Conservation (phyloP, 2,329 filamentous ascomycete species). For the Penicillium polonicum region DNA sequence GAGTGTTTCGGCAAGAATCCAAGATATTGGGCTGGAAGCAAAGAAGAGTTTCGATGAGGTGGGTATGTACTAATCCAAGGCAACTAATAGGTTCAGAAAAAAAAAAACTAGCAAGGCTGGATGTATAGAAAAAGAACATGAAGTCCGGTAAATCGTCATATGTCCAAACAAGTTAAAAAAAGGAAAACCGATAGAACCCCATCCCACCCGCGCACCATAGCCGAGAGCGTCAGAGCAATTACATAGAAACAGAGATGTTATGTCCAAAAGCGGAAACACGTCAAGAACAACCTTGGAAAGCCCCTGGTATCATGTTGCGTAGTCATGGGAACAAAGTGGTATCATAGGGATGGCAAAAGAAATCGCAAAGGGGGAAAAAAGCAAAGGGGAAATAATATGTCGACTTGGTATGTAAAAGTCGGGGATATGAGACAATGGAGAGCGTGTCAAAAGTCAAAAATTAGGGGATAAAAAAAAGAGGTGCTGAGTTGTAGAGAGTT, state of each 20-base stretch:
- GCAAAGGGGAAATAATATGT: too few species aligned
- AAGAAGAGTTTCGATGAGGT: not conserved
- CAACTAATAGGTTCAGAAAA: not conserved
- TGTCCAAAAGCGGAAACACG: slow-evolving; percentile 22
- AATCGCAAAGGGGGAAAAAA: slow-evolving; percentile 14
- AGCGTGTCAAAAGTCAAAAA: slow-evolving; percentile 1
- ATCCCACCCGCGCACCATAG: slow-evolving; percentile 16
- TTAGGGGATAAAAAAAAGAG: not conserved
- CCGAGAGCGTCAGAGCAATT: slow-evolving; percentile 20
- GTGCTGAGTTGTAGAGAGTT: not conserved
- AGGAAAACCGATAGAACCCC: not conserved
- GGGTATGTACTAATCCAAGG: not conserved
- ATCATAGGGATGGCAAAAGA: slow-evolving; percentile 33
- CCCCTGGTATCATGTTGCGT: slow-evolving; percentile 37
- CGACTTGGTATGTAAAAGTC: slow-evolving; percentile 2
- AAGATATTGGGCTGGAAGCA: not conserved
- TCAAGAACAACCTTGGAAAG: slow-evolving; percentile 15
- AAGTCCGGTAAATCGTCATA: slow-evolving; percentile 14
- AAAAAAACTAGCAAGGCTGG: slow-evolving; percentile 13
- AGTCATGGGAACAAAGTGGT: slow-evolving; percentile 43
- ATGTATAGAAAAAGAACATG: slow-evolving; percentile 13
- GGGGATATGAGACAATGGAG: slow-evolving; percentile 4
- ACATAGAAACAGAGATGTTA: slow-evolving; percentile 23
- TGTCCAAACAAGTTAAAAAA: slow-evolving; percentile 3
- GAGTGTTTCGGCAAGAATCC: too few species aligned